A percentile compares a stretch with the other conserved stretches of the same genome.
These are phyloP conservation scores for Suillus hirtellus DNA, from an alignment of 768 basidiomycete species.

Conservation along the genomic window DNA sequence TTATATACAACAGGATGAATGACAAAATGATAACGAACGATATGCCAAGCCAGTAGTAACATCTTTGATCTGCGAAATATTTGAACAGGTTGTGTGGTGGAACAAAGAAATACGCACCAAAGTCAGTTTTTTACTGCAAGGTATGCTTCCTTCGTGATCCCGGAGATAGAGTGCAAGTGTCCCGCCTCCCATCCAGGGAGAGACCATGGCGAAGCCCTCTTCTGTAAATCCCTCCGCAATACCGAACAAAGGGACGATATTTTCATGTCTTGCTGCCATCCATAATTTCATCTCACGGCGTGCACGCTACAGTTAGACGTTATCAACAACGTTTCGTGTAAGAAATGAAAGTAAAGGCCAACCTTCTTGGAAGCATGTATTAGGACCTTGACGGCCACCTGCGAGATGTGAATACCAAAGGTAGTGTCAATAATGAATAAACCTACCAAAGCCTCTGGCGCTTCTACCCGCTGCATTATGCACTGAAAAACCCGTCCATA, in stretches of 20 bases:
- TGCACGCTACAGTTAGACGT: constrained; percentile 13
- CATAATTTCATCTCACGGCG: constrained; percentile 26
- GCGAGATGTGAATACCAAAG: neutral
- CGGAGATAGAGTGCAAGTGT: constrained; percentile 18
- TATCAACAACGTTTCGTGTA: neutral
- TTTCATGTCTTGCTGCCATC: constrained; percentile 20
- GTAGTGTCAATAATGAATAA: neutral
- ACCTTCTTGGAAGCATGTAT: neutral
- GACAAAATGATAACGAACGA: neutral
- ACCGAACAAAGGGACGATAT: constrained; percentile 23
- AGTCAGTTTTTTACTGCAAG: constrained; percentile 13
- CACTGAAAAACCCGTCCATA: neutral
- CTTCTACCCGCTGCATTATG: neutral
- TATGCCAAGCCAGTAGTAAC: neutral
- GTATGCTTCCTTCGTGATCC: constrained; percentile 1
- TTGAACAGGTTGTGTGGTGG: neutral
- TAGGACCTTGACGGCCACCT: neutral
- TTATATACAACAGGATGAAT: neutral
- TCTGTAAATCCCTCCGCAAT: constrained; percentile 17
- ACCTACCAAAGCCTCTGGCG: neutral
- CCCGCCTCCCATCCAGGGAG: constrained; percentile 20
- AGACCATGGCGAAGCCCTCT: constrained; percentile 23
- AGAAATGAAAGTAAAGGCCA: neutral
- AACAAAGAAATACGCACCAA: constrained; percentile 14
- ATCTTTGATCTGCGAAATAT: neutral